Percentiles rank a stretch among this genome's conserved stretches.
These are phyloP conservation scores for Selaginella moellendorffii DNA, from an alignment of 75 land plant species.

Conservation along the genomic window DNA sequence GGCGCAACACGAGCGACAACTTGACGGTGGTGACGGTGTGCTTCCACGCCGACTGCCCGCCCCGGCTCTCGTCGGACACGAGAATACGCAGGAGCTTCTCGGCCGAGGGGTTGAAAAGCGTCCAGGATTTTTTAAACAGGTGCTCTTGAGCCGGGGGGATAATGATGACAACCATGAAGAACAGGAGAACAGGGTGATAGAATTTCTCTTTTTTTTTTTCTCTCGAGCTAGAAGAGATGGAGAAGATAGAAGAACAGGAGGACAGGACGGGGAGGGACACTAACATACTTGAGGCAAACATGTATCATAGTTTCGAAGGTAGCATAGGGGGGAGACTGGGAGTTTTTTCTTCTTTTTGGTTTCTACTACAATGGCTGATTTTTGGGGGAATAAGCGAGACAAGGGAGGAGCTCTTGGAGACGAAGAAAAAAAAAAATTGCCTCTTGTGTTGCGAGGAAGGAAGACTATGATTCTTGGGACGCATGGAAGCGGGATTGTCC, in stretches of 20 bases:
- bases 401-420: no score
- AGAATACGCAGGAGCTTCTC: constrained; percentile 52
- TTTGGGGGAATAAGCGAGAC: no score
- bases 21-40: constrained; percentile 73
- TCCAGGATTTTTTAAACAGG: constrained; percentile 35
- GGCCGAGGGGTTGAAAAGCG: constrained; percentile 42
- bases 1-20: constrained; percentile 56
- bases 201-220: no score
- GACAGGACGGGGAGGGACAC: not conserved
- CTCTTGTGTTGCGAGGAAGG: no score
- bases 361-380: no score
- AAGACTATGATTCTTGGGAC: no score
- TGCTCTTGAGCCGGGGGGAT: not conserved
- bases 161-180: not conserved
- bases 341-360: no score
- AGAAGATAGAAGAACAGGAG: not conserved
- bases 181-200: not conserved
- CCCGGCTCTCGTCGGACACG: constrained; percentile 31
- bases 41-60: constrained; percentile 59
- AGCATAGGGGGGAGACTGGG: no score
- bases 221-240: no score
- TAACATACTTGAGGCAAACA: not conserved
- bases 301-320: not conserved
- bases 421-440: no score
- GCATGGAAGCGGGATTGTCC: no score